These are phyloP conservation scores for Oryza punctata DNA, from an alignment of 176 grass and related monocot species.

Conservation along the genomic window DNA sequence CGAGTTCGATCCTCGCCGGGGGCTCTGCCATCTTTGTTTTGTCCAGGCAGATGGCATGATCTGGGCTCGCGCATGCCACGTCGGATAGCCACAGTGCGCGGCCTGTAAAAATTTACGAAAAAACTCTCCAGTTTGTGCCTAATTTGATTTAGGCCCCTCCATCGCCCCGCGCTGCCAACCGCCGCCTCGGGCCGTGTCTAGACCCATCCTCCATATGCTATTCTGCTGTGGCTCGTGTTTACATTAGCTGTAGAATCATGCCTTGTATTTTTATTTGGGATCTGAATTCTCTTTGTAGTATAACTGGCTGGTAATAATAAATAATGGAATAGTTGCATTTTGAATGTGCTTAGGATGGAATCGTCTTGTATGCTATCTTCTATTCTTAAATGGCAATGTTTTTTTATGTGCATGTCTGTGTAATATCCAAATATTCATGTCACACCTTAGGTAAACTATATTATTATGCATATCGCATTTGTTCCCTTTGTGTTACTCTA, in stretches of 20 bases:
- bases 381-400: neutral
- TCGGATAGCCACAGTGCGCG: too few species aligned
- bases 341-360: neutral
- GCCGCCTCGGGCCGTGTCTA: too few species aligned
- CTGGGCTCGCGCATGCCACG: too few species aligned
- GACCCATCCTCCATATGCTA: too few species aligned
- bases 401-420: neutral
- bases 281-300: neutral
- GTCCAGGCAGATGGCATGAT: too few species aligned
- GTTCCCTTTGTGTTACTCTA: constrained; percentile 43
- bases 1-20: constrained; percentile 97
- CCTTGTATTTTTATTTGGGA: neutral
- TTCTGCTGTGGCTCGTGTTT: neutral
- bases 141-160: too few species aligned
- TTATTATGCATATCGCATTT: constrained; percentile 10
- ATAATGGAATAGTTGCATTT: neutral
- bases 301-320: neutral
- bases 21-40: constrained; percentile 23
- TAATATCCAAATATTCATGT: neutral
- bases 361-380: neutral
- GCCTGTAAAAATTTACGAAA: too few species aligned
- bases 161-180: too few species aligned
- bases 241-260: neutral
- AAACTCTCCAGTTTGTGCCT: too few species aligned
- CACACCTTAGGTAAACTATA: too few species aligned